phyloP scores from a whole-genome alignment of 2,329 filamentous ascomycete genomes.

The Talaromyces albobiverticillius region DNA sequence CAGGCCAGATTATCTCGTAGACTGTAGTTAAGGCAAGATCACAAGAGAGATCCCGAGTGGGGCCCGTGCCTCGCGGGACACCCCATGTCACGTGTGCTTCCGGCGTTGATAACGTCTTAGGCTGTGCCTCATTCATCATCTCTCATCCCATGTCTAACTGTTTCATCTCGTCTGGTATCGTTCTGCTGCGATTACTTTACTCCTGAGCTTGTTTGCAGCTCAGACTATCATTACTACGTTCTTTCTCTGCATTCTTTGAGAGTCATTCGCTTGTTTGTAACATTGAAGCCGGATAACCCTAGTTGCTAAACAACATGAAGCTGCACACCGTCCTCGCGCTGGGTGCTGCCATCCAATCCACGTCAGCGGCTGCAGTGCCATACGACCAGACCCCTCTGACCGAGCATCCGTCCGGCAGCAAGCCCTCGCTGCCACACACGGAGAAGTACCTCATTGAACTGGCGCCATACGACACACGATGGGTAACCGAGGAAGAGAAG shows the following conservation, averaged over 20 bases:
- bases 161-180: too few species aligned
- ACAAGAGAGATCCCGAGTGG: neutral
- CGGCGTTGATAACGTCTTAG: neutral
- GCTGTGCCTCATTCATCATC: too few species aligned
- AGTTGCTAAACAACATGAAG: slow-evolving; percentile 10
- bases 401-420: neutral
- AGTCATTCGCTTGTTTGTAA: neutral
- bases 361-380: slow-evolving; percentile 10
- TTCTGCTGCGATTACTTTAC: too few species aligned
- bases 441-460: slow-evolving; percentile 77
- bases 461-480: slow-evolving; percentile 74
- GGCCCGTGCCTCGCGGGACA: neutral
- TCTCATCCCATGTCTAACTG: neutral
- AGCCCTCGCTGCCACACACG: neutral
- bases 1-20: too few species aligned
- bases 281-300: neutral
- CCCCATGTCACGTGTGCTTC: neutral
- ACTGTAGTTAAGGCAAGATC: too few species aligned
- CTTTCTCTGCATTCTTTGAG: neutral
- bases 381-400: slow-evolving; percentile 8
- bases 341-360: slow-evolving; percentile 10
- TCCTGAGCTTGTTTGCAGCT: neutral
- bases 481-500: slow-evolving; percentile 93
- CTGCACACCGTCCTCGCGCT: slow-evolving; percentile 7
- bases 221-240: neutral